A percentile compares a stretch with the other conserved stretches of the same genome.
phyloP scores from a whole-genome alignment of 225 moss, liverwort and hornwort species.

The Ulota crispa region DNA sequence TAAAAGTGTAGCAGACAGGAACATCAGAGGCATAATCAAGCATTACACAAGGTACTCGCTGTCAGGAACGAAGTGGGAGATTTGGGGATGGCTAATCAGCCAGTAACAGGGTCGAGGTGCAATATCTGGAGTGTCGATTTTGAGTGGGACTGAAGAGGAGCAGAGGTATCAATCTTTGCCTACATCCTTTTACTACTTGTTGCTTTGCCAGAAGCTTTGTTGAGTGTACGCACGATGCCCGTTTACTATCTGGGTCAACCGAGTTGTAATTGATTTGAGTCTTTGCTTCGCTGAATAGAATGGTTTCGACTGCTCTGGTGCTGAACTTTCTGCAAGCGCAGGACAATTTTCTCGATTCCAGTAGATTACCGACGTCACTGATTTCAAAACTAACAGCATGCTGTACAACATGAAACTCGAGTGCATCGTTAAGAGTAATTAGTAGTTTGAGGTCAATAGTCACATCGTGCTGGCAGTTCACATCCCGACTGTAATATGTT shows the following conservation, averaged over 20 bases:
- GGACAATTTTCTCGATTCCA: conserved; percentile 7
- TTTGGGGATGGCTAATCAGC: conserved; percentile 22
- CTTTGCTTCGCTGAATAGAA: neutral
- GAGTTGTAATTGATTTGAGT: neutral
- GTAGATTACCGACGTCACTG: neutral
- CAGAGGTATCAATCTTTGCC: conserved; percentile 32
- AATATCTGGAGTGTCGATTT: conserved; percentile 1
- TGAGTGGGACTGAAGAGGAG: conserved; percentile 27
- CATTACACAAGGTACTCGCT: conserved; percentile 10
- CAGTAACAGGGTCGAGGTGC: conserved; percentile 18
- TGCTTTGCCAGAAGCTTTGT: neutral
- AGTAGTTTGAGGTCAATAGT: conserved; percentile 19
- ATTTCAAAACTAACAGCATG: neutral
- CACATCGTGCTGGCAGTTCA: conserved; percentile 32
- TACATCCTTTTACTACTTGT: neutral
- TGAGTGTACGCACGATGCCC: neutral
- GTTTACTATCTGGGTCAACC: neutral
- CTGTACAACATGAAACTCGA: neutral
- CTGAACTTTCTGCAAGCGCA: neutral
- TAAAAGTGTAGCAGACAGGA: neutral
- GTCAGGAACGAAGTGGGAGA: conserved; percentile 20
- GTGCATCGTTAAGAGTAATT: neutral
- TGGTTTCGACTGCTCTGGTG: neutral
- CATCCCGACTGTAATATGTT: conserved; percentile 22
- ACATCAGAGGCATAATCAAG: conserved; percentile 2